phyloP scores from a whole-genome alignment of 2,329 filamentous ascomycete species.

The Exophiala oligosperma region DNA sequence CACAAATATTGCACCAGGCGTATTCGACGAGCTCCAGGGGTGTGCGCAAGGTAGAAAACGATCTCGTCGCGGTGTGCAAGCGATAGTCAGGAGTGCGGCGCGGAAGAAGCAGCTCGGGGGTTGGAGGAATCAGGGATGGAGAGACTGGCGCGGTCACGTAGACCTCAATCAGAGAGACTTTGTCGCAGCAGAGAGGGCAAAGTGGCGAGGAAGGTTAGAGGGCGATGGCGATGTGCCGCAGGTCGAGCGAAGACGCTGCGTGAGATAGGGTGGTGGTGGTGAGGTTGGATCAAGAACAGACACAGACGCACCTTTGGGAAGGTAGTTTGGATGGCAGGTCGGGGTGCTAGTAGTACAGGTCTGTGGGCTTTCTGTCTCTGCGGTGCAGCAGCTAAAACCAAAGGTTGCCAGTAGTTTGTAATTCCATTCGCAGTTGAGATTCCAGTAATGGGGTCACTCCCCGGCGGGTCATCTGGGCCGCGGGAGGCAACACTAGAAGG shows the following conservation, averaged over 20 bases:
- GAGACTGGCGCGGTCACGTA: slow-evolving; percentile 6
- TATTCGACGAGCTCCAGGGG: slow-evolving; percentile 12
- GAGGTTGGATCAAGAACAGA: slow-evolving; percentile 18
- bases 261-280: slow-evolving; percentile 12
- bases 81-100: slow-evolving; percentile 11
- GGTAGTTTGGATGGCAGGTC: slow-evolving; percentile 8
- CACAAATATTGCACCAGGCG: slow-evolving; percentile 27
- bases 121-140: slow-evolving; percentile 23
- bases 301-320: slow-evolving; percentile 4
- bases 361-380: neutral
- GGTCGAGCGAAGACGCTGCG: neutral
- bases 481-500: slow-evolving; percentile 5
- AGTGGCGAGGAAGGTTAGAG: neutral
- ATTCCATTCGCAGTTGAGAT: neutral
- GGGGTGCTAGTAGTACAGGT: neutral
- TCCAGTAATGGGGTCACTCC: slow-evolving; percentile 10
- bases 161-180: slow-evolving; percentile 1
- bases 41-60: slow-evolving; percentile 24
- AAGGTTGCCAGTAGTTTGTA: neutral
- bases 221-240: neutral
- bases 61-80: slow-evolving; percentile 38
- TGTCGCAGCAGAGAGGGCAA: neutral
- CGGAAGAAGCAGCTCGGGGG: slow-evolving; percentile 24
- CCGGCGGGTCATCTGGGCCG: slow-evolving; percentile 6
- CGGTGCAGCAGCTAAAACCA: neutral